Evolutionary conservation across 148 eudicot species (phyloP).

Genomic region (Amaranthus palmeri): DNA sequence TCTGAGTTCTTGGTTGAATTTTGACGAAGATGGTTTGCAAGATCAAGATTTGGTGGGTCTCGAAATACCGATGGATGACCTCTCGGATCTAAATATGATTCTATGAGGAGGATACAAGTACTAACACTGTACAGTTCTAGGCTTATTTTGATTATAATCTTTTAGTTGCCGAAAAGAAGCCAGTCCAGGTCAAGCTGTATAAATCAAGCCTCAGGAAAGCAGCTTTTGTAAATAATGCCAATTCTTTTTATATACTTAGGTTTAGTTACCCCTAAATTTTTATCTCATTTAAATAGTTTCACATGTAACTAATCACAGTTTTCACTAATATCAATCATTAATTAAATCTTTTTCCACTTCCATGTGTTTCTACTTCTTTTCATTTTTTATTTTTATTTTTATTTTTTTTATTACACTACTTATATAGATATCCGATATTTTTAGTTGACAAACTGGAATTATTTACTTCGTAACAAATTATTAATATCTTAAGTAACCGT

Average conservation of each 20-base stretch:
- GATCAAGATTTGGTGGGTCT: conserved; percentile 59
- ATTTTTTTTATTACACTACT: too few relatives aligned
- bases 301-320: conserved; percentile 39
- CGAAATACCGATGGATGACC: conserved; percentile 89
- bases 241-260: conserved; percentile 53
- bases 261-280: conserved; percentile 31
- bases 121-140: conserved; percentile 40
- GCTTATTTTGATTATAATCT: conserved; percentile 28
- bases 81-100: conserved; percentile 67
- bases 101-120: conserved; percentile 25
- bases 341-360: conserved; percentile 1
- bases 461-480: too few relatives aligned
- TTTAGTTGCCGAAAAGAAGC: conserved; percentile 25
- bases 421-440: too few relatives aligned
- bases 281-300: conserved; percentile 30
- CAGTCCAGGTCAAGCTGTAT: conserved; percentile 19
- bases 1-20: conserved; percentile 65
- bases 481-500: too few relatives aligned
- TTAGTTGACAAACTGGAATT: too few relatives aligned
- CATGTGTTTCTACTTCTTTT: too few relatives aligned
- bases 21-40: conserved; percentile 64
- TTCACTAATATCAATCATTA: conserved; percentile 33
- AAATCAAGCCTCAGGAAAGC: conserved; percentile 35
- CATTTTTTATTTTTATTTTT: not conserved
- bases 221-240: conserved; percentile 52